Conservation (phyloP, 2,329 filamentous ascomycete genomes). For the Metarhizium sp. region DNA sequence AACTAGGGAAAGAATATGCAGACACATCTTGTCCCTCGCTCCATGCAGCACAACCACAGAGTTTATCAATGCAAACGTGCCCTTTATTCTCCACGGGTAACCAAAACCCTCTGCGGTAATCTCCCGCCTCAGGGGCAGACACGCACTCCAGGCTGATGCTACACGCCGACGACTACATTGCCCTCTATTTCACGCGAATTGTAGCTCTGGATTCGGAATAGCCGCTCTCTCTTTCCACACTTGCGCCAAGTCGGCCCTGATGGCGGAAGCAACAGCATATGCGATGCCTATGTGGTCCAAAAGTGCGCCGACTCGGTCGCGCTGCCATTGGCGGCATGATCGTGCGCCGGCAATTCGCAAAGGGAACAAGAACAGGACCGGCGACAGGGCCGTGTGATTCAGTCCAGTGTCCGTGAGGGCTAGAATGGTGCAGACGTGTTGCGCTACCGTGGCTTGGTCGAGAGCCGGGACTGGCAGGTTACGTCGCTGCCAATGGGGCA, state of each 20-base stretch:
- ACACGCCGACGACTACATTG: neutral
- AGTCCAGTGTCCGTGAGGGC: constrained; percentile 9
- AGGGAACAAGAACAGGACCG: constrained; percentile 24
- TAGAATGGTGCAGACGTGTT: constrained; percentile 14
- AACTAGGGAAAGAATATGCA: too few species aligned
- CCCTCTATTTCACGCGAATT: neutral
- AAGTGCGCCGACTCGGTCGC: neutral
- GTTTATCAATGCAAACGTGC: too few species aligned
- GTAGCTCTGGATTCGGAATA: neutral
- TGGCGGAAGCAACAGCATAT: constrained; percentile 8
- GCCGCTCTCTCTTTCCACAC: constrained; percentile 7
- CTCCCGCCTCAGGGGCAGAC: too few species aligned
- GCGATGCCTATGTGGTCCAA: neutral
- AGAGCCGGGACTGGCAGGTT: neutral
- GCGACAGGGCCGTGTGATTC: constrained; percentile 14
- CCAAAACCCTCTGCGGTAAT: too few species aligned
- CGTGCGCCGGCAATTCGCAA: constrained; percentile 24
- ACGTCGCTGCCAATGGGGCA: constrained; percentile 17
- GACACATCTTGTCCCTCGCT: too few species aligned
- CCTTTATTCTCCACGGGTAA: too few species aligned
- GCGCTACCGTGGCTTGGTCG: neutral
- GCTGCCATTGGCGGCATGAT: constrained; percentile 8
- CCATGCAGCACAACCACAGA: too few species aligned
- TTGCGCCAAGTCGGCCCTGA: constrained; percentile 11
- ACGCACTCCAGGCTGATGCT: too few species aligned